Evolutionary conservation across 768 basidiomycete species (phyloP), one percentile per base, ranked within the genome.

Genomic region (Dioszegia hungarica): DNA sequence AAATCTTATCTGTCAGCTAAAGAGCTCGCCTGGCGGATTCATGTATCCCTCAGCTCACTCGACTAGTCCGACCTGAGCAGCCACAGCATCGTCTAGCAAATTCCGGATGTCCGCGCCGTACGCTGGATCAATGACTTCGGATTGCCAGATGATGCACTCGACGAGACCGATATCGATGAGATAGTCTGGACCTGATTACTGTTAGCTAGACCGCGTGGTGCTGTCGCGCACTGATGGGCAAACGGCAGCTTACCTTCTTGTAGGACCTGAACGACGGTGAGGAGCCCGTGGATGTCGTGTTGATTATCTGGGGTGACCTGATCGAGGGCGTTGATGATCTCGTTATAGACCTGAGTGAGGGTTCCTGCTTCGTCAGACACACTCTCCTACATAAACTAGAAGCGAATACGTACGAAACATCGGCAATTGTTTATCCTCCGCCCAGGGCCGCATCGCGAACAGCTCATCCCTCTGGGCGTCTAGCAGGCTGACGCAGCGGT

Each of bases 91-190:
- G 29, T 68, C 43, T 11, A 67, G 47, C 5, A 66, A 40, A 5
- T 53, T 37, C 12, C 64, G 41, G 25, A 71, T 64, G 25, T 66
- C 62, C 1, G 36, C 47, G 1, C 58, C 64, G 28, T 62, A 57
- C 14, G 28, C 31, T 4, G 57, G 56, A 44, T 63, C 62, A 28
- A 71, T 64, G 31, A 64, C 55, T 25, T 66, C 64, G 8, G 62
- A 61, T 47, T 68, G 64, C 57, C 54, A 63, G 19, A 66, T 64
- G 20, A 68, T 55, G 1, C 58, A 44, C 29, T 63, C 57, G 33
- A 71, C 57, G 9, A 71, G 37, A 46, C 56, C 56, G 6, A 68
- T 54, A 44, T 71, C 66, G 19, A 71, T 61, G 20, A 71, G 50
- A 44, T 71, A 71, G 39, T 71, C 69, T 1, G 69, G 69, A 11